A percentile compares a stretch with the other conserved stretches of the same genome.
Evolutionary conservation across 2,329 filamentous ascomycete species (phyloP).

Genomic region (Calonectria montana): DNA sequence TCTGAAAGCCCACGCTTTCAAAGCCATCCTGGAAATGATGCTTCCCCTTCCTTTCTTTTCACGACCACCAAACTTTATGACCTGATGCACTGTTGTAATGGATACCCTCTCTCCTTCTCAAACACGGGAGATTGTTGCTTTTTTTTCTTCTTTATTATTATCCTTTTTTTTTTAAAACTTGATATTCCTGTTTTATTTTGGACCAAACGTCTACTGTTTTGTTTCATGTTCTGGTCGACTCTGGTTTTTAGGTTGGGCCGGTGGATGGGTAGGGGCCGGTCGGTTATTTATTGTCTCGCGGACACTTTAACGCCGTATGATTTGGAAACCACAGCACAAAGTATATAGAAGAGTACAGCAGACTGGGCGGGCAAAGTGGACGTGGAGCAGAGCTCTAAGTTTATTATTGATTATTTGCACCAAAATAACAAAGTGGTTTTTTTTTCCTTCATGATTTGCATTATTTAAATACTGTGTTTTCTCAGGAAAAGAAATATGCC

Average conservation of each 20-base stretch:
- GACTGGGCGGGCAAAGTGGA: conserved; percentile 5
- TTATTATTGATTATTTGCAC: not conserved
- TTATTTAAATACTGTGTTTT: not conserved
- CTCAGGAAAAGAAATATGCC: not conserved
- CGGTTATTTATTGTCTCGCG: conserved; percentile 6
- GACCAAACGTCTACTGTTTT: not conserved
- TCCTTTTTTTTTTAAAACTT: not conserved
- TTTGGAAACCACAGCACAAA: conserved; percentile 10
- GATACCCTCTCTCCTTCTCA: conserved; percentile 29
- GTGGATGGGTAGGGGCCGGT: not conserved
- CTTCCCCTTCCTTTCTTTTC: conserved; percentile 13
- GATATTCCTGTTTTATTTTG: not conserved
- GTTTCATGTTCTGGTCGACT: not conserved
- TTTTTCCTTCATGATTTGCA: not conserved
- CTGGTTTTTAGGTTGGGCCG: not conserved
- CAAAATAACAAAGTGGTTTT: not conserved
- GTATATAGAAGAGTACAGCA: conserved; percentile 11
- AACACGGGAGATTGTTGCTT: conserved; percentile 19
- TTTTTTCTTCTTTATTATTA: not conserved
- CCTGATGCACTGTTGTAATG: conserved; percentile 25
- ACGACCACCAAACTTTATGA: conserved; percentile 23
- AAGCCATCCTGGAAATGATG: conserved; percentile 20
- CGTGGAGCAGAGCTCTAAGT: conserved; percentile 1
- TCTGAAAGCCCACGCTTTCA: conserved; percentile 1
- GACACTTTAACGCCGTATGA: not conserved